Percentiles rank a stretch among this genome's conserved stretches.
These are phyloP conservation scores for Dactylellina leptospora DNA, from an alignment of 2,329 filamentous ascomycete genomes.

Conservation along the genomic window DNA sequence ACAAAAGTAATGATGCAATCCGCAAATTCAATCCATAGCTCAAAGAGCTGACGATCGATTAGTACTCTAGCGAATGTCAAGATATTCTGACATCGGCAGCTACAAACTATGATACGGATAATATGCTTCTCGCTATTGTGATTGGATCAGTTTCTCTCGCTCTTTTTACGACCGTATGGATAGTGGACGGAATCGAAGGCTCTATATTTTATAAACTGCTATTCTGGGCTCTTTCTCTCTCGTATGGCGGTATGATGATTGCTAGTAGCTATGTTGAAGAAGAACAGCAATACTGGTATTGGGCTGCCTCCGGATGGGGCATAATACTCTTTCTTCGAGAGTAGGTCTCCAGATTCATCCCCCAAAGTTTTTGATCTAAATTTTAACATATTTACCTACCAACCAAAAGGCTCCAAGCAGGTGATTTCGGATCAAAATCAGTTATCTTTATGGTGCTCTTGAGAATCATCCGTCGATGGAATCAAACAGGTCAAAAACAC, in stretches of 20 bases:
- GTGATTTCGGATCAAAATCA: slow-evolving; percentile 53
- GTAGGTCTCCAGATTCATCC: slow-evolving; percentile 54
- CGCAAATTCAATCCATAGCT: neutral
- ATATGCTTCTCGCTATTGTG: slow-evolving; percentile 65
- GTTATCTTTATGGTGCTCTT: slow-evolving; percentile 69
- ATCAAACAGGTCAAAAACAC: slow-evolving; percentile 96
- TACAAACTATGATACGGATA: slow-evolving; percentile 84
- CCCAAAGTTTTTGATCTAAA: slow-evolving; percentile 54
- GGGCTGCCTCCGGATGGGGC: slow-evolving; percentile 78
- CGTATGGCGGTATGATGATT: slow-evolving; percentile 92
- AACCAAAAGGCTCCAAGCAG: slow-evolving; percentile 45
- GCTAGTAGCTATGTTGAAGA: slow-evolving; percentile 98
- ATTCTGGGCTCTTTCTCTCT: slow-evolving; percentile 60
- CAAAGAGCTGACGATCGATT: neutral
- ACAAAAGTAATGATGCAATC: slow-evolving; percentile 10
- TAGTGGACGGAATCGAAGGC: slow-evolving; percentile 27
- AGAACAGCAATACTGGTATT: slow-evolving; percentile 99
- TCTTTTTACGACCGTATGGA: slow-evolving; percentile 46
- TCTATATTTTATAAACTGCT: slow-evolving; percentile 32
- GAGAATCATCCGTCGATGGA: slow-evolving; percentile 81
- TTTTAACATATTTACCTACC: neutral
- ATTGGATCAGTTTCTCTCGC: slow-evolving; percentile 60
- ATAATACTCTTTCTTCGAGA: slow-evolving; percentile 65
- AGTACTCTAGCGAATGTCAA: slow-evolving; percentile 78
- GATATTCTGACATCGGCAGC: slow-evolving; percentile 84